Conservation (phyloP, 2,329 filamentous ascomycete species). For the Trichoderma asperellum region DNA sequence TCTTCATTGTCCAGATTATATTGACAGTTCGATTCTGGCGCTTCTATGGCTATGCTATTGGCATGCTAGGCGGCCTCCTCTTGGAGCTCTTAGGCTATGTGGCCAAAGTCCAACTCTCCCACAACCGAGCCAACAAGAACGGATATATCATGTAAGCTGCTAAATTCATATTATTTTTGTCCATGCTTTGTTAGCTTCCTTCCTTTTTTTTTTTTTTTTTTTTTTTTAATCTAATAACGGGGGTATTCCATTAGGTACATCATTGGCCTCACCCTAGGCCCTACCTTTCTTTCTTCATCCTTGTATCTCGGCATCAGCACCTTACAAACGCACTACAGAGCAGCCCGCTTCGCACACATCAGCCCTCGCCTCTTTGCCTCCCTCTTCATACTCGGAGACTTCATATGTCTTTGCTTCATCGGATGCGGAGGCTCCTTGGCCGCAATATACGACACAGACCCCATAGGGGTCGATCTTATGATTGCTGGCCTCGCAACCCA, state of each 20-base stretch:
- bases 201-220: no score
- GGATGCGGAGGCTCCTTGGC: constrained; percentile 14
- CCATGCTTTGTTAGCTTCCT: fast-evolving
- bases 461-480: constrained; percentile 14
- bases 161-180: neutral
- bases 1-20: neutral
- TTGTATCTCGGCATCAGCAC: constrained; percentile 8
- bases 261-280: constrained; percentile 21
- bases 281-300: constrained; percentile 17
- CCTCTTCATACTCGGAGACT: constrained; percentile 6
- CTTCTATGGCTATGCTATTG: constrained; percentile 12
- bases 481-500: constrained; percentile 12
- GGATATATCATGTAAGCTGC: constrained; percentile 11
- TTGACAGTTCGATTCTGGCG: constrained; percentile 1
- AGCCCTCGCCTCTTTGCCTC: neutral
- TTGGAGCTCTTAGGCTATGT: constrained; percentile 7
- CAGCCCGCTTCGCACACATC: neutral
- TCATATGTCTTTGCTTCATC: constrained; percentile 8
- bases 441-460: neutral
- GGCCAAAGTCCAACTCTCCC: constrained; percentile 18
- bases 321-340: constrained; percentile 1
- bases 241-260: neutral
- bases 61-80: constrained; percentile 12
- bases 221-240: neutral
- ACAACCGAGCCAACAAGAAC: constrained; percentile 18